phyloP scores from a whole-genome alignment of 2,329 filamentous ascomycete species.

The Verticillium zaregamsianum region DNA sequence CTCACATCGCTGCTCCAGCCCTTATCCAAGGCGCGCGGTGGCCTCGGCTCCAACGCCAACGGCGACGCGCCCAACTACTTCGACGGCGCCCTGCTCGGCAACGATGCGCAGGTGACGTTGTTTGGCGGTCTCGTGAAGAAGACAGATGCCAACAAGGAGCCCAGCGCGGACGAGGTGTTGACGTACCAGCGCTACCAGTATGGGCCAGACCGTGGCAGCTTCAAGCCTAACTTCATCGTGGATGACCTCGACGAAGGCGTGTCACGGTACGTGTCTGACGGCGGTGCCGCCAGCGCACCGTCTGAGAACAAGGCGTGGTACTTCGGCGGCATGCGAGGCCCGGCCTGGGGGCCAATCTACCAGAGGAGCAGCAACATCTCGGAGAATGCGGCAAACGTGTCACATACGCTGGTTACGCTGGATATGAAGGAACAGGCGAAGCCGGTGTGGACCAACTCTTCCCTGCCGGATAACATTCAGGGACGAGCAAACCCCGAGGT shows the following conservation, averaged over 20 bases:
- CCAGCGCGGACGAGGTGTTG: conserved; percentile 38
- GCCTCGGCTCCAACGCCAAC: conserved; percentile 41
- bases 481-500: conserved; percentile 61
- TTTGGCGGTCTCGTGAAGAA: conserved; percentile 54
- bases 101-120: conserved; percentile 58
- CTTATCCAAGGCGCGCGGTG: conserved; percentile 42
- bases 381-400: conserved; percentile 37
- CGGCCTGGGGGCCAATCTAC: conserved; percentile 45
- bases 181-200: conserved; percentile 51
- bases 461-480: conserved; percentile 43
- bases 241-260: conserved; percentile 37
- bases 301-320: conserved; percentile 71
- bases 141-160: conserved; percentile 30
- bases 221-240: conserved; percentile 41
- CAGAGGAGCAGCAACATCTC: conserved; percentile 25
- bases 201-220: conserved; percentile 22
- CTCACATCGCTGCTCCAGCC: conserved; percentile 45
- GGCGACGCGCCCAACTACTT: conserved; percentile 51
- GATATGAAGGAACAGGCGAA: conserved; percentile 49
- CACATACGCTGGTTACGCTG: conserved; percentile 55
- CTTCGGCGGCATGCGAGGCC: conserved; percentile 58
- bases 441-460: conserved; percentile 54
- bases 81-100: conserved; percentile 63
- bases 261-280: conserved; percentile 60
- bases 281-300: conserved; percentile 59